Conservation (phyloP, 169 alveolate genomes). For the Theileria parva region DNA sequence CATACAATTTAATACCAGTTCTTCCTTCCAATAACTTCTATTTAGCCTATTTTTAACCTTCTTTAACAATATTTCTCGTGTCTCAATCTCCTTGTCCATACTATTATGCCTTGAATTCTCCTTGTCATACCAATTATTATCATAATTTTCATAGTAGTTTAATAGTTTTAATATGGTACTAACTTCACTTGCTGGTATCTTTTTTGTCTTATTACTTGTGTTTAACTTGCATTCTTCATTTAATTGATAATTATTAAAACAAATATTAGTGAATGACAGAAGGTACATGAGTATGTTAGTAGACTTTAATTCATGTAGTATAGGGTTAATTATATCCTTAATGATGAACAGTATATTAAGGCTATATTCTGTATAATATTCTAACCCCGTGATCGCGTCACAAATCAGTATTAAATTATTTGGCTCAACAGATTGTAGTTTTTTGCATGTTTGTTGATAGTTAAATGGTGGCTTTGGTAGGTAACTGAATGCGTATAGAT, state of each 20-base stretch:
- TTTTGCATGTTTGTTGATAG: slow-evolving; percentile 20
- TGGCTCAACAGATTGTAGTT: slow-evolving; percentile 48
- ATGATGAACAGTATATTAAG: slow-evolving; percentile 48
- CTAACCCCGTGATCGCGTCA: slow-evolving; percentile 54
- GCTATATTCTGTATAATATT: slow-evolving; percentile 55
- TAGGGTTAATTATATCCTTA: slow-evolving; percentile 48
- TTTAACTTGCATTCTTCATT: background rate
- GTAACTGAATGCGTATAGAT: background rate
- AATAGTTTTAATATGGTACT: background rate
- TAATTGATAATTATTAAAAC: slow-evolving; percentile 49
- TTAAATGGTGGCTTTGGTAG: slow-evolving; percentile 55
- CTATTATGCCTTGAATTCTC: background rate
- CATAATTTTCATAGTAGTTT: background rate
- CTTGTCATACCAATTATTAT: slow-evolving; percentile 6
- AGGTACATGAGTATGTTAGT: slow-evolving; percentile 35
- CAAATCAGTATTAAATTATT: slow-evolving; percentile 57
- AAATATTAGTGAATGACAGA: slow-evolving; percentile 38
- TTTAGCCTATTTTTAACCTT: slow-evolving; percentile 18
- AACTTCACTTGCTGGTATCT: background rate
- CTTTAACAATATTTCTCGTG: background rate
- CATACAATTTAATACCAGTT: slow-evolving; percentile 31
- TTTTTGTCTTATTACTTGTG: background rate
- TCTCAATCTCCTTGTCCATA: background rate
- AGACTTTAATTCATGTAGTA: slow-evolving; percentile 63
- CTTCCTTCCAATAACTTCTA: slow-evolving; percentile 62